Evolutionary conservation across 108 stramenopile genomes (phyloP), one percentile per base, ranked within the genome.

Genomic region (Chaetoceros muelleri): DNA sequence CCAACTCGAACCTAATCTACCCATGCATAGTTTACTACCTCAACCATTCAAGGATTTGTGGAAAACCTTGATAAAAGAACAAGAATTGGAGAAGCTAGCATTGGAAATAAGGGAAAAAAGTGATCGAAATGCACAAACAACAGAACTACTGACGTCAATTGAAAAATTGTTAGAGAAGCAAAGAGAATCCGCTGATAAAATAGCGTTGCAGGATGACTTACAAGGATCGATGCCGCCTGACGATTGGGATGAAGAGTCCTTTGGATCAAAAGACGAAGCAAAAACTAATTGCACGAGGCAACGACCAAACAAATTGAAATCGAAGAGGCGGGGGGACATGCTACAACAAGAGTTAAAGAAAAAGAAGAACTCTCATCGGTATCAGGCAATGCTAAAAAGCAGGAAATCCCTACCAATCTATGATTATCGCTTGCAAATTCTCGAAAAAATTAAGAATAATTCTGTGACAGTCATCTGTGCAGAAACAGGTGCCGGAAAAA

Each of bases 391-490:
- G 73, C 46, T 63, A 28, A 28, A 46, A n/a, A 44, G 53, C 17
- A 65, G 83, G 47, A 30, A 65, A 10, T 40, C 53, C 0, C 60
- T 90, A 3, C 87, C 87, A 24, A 82, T 85, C 66, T 52, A 49
- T 29, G 50, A 62, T 18, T 81, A 72, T 46, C 60, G 82, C 25
- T 29, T 64, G 10, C 44, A 55, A 17, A 64, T 90, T 24, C 53
- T 90, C 28, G 58, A 74, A 2, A 60, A 66, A 2, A 60, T 84
- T 26, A 13, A n/a, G 17, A 34, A 66, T 2, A 56, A 84, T 57
- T 46, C 65, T 0, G 84, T 90, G 0, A 84, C 79, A 1, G 74
- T 84, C 13, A 28, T 85, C 13, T 73, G 75, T 40, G 82, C 82
- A 2, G 80, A 80, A 66, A 89, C 87, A 47, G 72, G 61, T 8